Evolutionary conservation across 495 filamentous ascomycete genomes (phyloP).

Genomic region (Cetradonia linearis): DNA sequence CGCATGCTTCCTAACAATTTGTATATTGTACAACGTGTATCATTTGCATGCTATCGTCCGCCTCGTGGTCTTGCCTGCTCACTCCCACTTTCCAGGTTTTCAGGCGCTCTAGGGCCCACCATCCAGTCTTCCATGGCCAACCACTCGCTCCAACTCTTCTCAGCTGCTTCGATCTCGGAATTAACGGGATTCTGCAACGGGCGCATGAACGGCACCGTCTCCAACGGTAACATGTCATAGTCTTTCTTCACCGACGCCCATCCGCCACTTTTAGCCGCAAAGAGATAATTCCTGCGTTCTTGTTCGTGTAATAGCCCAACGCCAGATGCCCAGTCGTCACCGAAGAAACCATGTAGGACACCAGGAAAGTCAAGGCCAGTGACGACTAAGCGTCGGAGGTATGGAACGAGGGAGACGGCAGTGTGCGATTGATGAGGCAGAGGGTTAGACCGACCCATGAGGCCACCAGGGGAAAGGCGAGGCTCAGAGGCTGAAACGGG

Average conservation of each 20-base stretch:
- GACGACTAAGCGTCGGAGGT: constrained; percentile 80
- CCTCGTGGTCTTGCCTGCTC: background rate
- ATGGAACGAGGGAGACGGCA: constrained; percentile 73
- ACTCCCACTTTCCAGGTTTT: constrained; percentile 23
- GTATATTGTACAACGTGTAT: background rate
- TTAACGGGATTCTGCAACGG: constrained; percentile 65
- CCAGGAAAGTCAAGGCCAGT: constrained; percentile 82
- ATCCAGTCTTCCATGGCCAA: constrained; percentile 95
- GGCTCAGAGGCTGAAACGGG: constrained; percentile 30
- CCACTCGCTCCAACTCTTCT: constrained; percentile 77
- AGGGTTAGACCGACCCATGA: constrained; percentile 26
- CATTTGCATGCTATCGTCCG: background rate
- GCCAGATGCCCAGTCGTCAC: constrained; percentile 75
- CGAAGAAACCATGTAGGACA: constrained; percentile 88
- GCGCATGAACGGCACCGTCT: constrained; percentile 77
- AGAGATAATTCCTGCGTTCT: constrained; percentile 88
- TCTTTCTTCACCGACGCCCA: constrained; percentile 81
- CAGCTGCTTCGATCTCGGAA: constrained; percentile 73
- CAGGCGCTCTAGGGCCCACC: constrained; percentile 57
- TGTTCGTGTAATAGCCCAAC: constrained; percentile 76
- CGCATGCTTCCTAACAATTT: background rate
- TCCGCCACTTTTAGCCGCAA: constrained; percentile 81
- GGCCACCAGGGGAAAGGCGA: constrained; percentile 28
- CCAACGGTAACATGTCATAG: constrained; percentile 73
- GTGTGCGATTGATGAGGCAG: constrained; percentile 25